Evolutionary conservation across 352 stramenopile species (phyloP).

Genomic region (Phytophthora multivora): DNA sequence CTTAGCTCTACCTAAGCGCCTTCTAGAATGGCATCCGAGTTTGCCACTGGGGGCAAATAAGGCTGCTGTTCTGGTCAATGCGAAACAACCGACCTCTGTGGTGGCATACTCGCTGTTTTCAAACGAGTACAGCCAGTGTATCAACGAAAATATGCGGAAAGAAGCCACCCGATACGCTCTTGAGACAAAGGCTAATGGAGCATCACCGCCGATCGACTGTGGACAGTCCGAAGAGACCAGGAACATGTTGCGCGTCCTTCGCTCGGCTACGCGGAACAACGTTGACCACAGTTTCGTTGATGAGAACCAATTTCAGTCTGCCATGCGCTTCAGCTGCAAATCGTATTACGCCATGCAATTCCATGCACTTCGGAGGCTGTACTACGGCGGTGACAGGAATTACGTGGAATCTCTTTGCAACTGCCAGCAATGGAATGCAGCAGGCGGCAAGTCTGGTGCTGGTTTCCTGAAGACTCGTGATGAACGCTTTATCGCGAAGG

Average conservation of each 20-base stretch:
- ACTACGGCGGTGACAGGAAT: conserved; percentile 85
- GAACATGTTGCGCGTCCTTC: conserved; percentile 71
- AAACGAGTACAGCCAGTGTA: conserved; percentile 74
- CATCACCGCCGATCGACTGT: conserved; percentile 28
- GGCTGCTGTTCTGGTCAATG: conserved; percentile 78
- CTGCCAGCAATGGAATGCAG: conserved; percentile 87
- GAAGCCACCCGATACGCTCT: conserved; percentile 48
- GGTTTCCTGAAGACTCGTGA: conserved; percentile 88
- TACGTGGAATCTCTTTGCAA: conserved; percentile 88
- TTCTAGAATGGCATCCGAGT: conserved; percentile 84
- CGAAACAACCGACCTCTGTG: conserved; percentile 81
- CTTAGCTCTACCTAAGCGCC: conserved; percentile 75
- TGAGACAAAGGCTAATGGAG: conserved; percentile 41
- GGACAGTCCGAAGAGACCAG: conserved; percentile 34
- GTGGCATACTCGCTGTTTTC: conserved; percentile 88
- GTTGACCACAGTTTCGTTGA: conserved; percentile 87
- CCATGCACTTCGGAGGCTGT: conserved; percentile 78
- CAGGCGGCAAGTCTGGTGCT: conserved; percentile 85
- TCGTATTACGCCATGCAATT: conserved; percentile 92
- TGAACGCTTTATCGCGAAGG: conserved; percentile 88
- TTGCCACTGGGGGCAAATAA: conserved; percentile 74
- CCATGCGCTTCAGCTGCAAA: conserved; percentile 87
- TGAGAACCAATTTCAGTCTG: conserved; percentile 84
- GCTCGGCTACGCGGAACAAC: conserved; percentile 74
- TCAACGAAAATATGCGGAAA: conserved; percentile 75